Evolutionary conservation across 2,329 filamentous ascomycete genomes (phyloP), one percentile per base, ranked within the genome.

Genomic region (Hawksworthiomyces lignivorus): DNA sequence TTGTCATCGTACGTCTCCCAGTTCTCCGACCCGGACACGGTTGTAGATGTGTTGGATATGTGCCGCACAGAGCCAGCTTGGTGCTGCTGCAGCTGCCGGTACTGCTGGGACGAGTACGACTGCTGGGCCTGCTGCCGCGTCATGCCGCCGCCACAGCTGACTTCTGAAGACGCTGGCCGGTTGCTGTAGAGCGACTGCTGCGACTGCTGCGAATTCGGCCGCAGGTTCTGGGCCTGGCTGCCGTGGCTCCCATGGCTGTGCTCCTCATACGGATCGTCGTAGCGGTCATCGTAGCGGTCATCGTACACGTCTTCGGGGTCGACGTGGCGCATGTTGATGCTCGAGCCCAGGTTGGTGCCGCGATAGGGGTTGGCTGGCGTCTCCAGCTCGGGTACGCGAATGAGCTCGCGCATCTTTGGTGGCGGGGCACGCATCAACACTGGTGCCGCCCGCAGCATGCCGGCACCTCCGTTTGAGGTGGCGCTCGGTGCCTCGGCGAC

Each of bases 1-100:
- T 75, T 79, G 59, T 94, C 87, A 53, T 92, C 89, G 54, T 92
- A 97, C 9, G 89, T 95, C 63, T 97, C 90, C 90, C 90, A 97
- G 60, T 97, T 97, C 63, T 97, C 90, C 4, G 87, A 94, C 2
- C 86, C 87, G 5, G 85, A 87, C 20, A 84, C 72, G 18, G 72
- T 73, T 1, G 84, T 87, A n/a, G 86, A 89, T 1, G 82, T 82
- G 50, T 80, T 80, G 7, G 82, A 87, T 14, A 83, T 80, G 53
- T 90, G 85, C 36, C 87, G 71, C 1, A 68, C 69, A 3, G 69
- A 46, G 1, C 44, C 41, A 2, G 31, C 28, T 7, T n/a, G 54
- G 47, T 24, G 34, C 33, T 26, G 43, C 7, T 19, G 33, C 12
- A 18, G 18, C 17, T 14, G 21, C 9, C 10, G 33, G n/a, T 61